Conservation (phyloP, 805 yeast species). For the Kodamaea jinghongensis region DNA sequence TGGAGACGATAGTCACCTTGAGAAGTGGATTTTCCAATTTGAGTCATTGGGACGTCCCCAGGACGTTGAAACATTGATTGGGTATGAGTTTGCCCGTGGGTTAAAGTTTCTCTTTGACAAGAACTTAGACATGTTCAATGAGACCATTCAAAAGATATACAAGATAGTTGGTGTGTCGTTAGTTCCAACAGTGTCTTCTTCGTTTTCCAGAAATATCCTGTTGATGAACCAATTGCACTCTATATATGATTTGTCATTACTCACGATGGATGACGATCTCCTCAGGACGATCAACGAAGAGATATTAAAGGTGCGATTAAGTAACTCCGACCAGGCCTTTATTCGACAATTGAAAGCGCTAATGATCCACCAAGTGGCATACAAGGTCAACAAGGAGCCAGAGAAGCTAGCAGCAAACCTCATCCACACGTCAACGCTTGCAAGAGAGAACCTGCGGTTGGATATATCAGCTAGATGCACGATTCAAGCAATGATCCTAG, state of each 20-base stretch:
- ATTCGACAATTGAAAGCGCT: conserved; percentile 58
- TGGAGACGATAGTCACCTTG: conserved; percentile 51
- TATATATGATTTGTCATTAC: conserved; percentile 32
- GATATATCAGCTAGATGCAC: conserved; percentile 72
- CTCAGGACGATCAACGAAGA: conserved; percentile 15
- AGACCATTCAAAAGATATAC: conserved; percentile 50
- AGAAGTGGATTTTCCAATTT: conserved; percentile 57
- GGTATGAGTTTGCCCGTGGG: conserved; percentile 65
- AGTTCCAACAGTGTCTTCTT: conserved; percentile 35
- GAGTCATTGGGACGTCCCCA: conserved; percentile 42
- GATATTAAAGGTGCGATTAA: conserved; percentile 27
- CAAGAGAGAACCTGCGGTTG: conserved; percentile 64
- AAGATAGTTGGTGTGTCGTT: conserved; percentile 60
- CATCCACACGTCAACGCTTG: conserved; percentile 57
- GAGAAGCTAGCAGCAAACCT: conserved; percentile 48
- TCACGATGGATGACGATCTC: conserved; percentile 15
- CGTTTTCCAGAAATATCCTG: conserved; percentile 34
- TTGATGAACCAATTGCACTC: conserved; percentile 38
- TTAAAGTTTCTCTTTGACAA: conserved; percentile 42
- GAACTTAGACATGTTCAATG: conserved; percentile 31
- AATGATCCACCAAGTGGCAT: conserved; percentile 55
- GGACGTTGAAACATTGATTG: conserved; percentile 54
- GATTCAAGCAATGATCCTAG: conserved; percentile 52
- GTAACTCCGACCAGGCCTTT: conserved; percentile 44
- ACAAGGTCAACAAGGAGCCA: conserved; percentile 22